phyloP scores from a whole-genome alignment of 2,329 filamentous ascomycete genomes.

The Xylariales sp. region DNA sequence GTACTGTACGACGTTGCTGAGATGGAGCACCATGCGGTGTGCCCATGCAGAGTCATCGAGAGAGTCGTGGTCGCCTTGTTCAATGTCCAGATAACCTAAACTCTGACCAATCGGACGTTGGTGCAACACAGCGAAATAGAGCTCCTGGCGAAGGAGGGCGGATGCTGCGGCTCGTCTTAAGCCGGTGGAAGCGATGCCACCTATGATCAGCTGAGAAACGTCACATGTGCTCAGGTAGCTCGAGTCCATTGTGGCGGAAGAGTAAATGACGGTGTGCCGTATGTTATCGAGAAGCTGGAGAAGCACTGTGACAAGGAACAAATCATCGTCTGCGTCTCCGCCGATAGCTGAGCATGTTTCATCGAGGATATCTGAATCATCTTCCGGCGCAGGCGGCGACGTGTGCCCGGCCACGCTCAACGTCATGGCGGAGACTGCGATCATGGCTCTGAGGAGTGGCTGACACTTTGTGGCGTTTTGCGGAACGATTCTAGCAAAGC shows the following conservation, averaged over 20 bases:
- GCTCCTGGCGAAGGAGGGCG: neutral
- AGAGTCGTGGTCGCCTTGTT: neutral
- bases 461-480: neutral
- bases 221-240: too few species aligned
- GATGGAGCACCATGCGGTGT: conserved; percentile 16
- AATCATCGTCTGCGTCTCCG: too few species aligned
- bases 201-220: too few species aligned
- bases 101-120: neutral
- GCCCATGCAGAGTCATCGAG: conserved; percentile 15
- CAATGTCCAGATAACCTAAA: neutral
- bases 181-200: too few species aligned
- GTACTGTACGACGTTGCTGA: conserved; percentile 18
- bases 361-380: too few species aligned
- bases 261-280: too few species aligned
- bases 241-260: too few species aligned
- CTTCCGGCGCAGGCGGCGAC: too few species aligned
- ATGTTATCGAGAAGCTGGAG: too few species aligned
- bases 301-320: too few species aligned
- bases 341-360: too few species aligned
- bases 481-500: conserved; percentile 5
- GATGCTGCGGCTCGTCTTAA: too few species aligned
- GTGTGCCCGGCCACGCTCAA: conserved; percentile 1
- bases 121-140: neutral
- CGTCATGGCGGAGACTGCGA: neutral
- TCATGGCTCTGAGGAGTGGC: conserved; percentile 1